Evolutionary conservation across 495 filamentous ascomycete genomes (phyloP).

Genomic region (Penicillium flavigenum): DNA sequence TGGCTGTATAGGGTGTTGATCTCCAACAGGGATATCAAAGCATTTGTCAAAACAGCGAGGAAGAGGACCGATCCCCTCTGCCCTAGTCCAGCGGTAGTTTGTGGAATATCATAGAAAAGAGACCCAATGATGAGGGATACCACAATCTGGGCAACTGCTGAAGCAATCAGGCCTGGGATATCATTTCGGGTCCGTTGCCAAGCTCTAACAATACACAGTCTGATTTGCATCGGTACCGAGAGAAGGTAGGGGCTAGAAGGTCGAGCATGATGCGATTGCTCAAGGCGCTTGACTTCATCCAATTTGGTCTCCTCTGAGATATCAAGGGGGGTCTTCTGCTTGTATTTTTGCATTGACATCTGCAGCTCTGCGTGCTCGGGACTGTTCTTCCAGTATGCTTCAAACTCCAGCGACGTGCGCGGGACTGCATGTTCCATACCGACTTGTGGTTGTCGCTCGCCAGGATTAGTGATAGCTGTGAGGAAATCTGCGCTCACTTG

Average conservation of each 20-base stretch:
- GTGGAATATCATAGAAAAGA: constrained; percentile 90
- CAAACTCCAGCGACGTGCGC: constrained; percentile 69
- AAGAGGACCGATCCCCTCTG: constrained; percentile 1
- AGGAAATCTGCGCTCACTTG: constrained; percentile 70
- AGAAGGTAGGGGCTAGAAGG: constrained; percentile 1
- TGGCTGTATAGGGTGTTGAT: constrained; percentile 61
- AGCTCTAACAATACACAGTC: background rate
- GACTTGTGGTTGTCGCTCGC: constrained; percentile 57
- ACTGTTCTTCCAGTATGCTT: constrained; percentile 58
- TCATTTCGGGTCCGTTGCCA: background rate
- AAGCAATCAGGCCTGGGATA: background rate
- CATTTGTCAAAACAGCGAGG: constrained; percentile 49
- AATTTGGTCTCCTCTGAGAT: constrained; percentile 55
- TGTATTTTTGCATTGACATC: constrained; percentile 50
- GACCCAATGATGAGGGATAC: constrained; percentile 9
- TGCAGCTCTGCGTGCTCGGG: constrained; percentile 48
- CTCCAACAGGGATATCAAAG: constrained; percentile 55
- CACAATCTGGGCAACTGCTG: background rate
- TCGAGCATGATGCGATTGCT: background rate
- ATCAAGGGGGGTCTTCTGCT: constrained; percentile 44
- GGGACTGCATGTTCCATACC: constrained; percentile 67
- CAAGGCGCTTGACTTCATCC: background rate
- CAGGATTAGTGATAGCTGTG: constrained; percentile 67
- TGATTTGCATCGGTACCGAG: background rate
- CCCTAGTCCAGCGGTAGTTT: constrained; percentile 26